Evolutionary conservation across 2,329 filamentous ascomycete species (phyloP), one percentile per base, ranked within the genome.

Genomic region (Ceratocystis alfenasii): DNA sequence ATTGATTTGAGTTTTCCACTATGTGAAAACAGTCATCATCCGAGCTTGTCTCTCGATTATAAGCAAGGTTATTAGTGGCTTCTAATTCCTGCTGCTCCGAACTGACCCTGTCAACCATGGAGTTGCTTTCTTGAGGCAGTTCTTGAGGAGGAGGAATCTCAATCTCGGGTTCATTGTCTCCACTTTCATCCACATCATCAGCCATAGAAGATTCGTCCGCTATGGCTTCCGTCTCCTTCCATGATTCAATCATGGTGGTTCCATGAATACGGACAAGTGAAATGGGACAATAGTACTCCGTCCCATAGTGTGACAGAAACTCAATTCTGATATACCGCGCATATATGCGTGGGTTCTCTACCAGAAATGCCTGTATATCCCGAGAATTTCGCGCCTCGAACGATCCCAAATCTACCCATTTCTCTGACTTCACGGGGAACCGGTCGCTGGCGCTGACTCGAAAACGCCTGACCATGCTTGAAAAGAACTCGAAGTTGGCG

Each of bases 401-500:
- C 0, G 86, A 87, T 5, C 91, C 94, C 59, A 97, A 75, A 55
- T 90, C 86, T 70, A 87, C 90, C 94, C 94, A 99, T 70, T 94
- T 90, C 62, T 96, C 92, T 66, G 84, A 76, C 75, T 96, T 97
- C 65, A 94, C 89, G 0, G 94, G 94, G 75, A 96, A 97, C 66
- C 90, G 86, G 76, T 97, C 94, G 67, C 92, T 95, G 61, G 96
- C 93, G 73, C 90, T 95, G 70, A 97, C 85, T 63, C 89, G 83
- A 74, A 99, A 96, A 61, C 87, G 88, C 64, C 91, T 87, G 71
- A 97, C 89, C 82, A 95, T 96, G 73, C 91, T 96, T 65, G 91
- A 96, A 79, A 99, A 99, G 78, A 99, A 99, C 75, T 99, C 94
- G 71, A 95, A 99, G 74, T 99, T 99, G 68, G 93, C 94, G 65